Percentiles rank a stretch among this genome's conserved stretches.
phyloP scores from a whole-genome alignment of 257 asterid species.

The Nicotiana tabacum region DNA sequence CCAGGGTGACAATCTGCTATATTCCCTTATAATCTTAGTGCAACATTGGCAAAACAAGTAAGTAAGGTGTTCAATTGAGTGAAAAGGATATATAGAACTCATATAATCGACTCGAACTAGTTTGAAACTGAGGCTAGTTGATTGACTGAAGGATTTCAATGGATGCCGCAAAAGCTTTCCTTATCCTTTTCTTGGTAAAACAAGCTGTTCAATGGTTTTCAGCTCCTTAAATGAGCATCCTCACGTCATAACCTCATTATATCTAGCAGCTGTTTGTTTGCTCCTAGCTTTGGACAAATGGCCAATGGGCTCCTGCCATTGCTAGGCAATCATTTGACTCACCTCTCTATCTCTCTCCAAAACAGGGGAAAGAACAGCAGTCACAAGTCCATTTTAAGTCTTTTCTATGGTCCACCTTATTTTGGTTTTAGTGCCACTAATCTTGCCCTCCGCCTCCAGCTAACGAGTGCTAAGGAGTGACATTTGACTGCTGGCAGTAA shows the following conservation, averaged over 20 bases:
- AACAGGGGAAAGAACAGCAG: neutral
- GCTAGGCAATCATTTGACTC: neutral
- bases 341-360: neutral
- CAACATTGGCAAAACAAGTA: neutral
- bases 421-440: neutral
- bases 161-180: neutral
- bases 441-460: neutral
- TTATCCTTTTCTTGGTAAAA: neutral
- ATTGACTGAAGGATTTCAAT: neutral
- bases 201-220: neutral
- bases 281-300: neutral
- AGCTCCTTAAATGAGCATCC: neutral
- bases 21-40: neutral
- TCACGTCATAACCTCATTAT: neutral
- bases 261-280: neutral
- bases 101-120: neutral
- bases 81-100: neutral
- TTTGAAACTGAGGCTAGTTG: neutral
- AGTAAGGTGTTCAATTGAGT: neutral
- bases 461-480: neutral
- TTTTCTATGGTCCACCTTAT: neutral
- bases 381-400: neutral
- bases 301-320: neutral
- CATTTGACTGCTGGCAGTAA: neutral
- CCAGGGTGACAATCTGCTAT: neutral